Base-by-base conservation (phyloP, 345 rosid genomes). In the Eucalyptus caleyi region DNA sequence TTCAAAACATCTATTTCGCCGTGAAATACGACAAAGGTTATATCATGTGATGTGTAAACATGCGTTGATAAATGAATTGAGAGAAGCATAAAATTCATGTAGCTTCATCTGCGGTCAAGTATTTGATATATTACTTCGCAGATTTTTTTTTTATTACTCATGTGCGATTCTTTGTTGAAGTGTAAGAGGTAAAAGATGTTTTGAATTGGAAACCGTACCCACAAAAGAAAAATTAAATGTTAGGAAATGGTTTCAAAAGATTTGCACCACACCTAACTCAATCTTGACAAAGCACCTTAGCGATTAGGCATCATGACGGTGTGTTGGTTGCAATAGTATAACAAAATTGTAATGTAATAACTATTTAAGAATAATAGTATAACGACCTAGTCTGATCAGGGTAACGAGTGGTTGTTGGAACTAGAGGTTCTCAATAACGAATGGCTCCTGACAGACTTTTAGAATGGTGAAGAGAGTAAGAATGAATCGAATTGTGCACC, bases 391-490 rank as follows among this genome's bases (percentile, higher is more conserved):
- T 53, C 4, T 53, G 4, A 53, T 8, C 11, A 53, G 59, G 2
- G 11, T 3, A 53, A 53, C 0, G 2, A 53, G 26, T 19, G 5
- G 0, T 53, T 53, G 11, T 21, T 53, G 26, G 59, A 21, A 53
- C 1, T 21, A 0, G 0, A 53, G 59, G 1, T 53, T 11, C 1
- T 4, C 0, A 53, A 53, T 53, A 53, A 53, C 26, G 11, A 53
- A 26, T 53, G 11, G 59, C 59, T 53, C 2, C 0, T 53, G 2
- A 21, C 11, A 53, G 1, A 0, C 1, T 53, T 53, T 0, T 53
- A 0, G 0, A 53, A 53, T 53, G 59, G 11, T 21, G 3, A 53
- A 53, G 1, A 53, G 0, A 26, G 2, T 21, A 53, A 0, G 26
- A 53, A 53, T 53, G 26, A 53, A 53, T 2, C 0, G 0, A 1